Percentiles rank a stretch among this genome's conserved stretches.
These are phyloP conservation scores for Neospora caninum DNA, from an alignment of 169 alveolate genomes.

Conservation along the genomic window DNA sequence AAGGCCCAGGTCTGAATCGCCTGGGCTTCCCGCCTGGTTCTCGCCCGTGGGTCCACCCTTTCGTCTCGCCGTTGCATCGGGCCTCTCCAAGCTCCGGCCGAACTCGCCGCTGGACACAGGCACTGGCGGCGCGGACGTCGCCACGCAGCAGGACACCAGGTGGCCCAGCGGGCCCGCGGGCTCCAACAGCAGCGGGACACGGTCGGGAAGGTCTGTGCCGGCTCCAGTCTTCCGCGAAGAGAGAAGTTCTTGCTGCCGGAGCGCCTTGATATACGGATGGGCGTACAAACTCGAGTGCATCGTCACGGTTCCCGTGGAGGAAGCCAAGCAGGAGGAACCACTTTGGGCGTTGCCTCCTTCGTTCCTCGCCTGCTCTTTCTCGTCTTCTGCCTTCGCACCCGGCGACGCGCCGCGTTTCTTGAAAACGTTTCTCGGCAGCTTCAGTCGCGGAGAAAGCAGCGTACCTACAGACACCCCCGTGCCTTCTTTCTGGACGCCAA, in stretches of 20 bases:
- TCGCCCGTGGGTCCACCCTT: no score
- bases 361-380: neutral
- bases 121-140: conserved; percentile 17
- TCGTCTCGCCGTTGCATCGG: neutral
- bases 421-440: neutral
- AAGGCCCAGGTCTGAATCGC: no score
- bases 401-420: neutral
- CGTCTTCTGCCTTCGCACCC: neutral
- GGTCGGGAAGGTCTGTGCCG: neutral
- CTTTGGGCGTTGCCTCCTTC: neutral
- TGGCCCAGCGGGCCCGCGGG: conserved; percentile 61
- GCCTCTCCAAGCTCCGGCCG: neutral
- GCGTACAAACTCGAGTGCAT: conserved; percentile 17
- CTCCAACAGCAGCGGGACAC: conserved; percentile 53
- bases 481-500: neutral
- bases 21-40: no score
- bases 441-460: neutral
- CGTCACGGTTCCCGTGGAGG: neutral
- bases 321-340: neutral
- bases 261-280: conserved; percentile 3
- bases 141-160: conserved; percentile 47
- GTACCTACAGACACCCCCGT: neutral
- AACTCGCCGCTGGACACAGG: conserved; percentile 3
- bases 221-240: neutral
- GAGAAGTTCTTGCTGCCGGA: neutral